These are phyloP conservation scores for Trichoderma sp. DNA, from an alignment of 2,329 filamentous ascomycete genomes.

Conservation along the genomic window DNA sequence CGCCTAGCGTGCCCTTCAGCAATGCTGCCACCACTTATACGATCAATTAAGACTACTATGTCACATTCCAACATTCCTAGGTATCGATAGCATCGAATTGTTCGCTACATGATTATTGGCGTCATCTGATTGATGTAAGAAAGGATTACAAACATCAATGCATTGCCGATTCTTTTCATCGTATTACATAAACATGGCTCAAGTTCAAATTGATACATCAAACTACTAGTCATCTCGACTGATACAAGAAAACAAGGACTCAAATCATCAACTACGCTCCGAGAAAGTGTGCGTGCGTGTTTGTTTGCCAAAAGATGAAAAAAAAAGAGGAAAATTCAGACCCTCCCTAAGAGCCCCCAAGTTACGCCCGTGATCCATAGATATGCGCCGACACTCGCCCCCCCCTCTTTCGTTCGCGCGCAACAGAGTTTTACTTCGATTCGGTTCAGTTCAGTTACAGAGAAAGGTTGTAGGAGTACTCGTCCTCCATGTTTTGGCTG, in stretches of 20 bases:
- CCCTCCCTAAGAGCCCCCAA: slow-evolving; percentile 12
- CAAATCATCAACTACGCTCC: slow-evolving; percentile 2
- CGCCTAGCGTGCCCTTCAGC: neutral
- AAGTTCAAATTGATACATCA: slow-evolving; percentile 7
- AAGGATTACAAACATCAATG: neutral
- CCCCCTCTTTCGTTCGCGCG: neutral
- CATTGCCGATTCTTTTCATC: neutral
- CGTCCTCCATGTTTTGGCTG: slow-evolving; percentile 72
- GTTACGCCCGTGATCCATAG: slow-evolving; percentile 24
- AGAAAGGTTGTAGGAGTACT: slow-evolving; percentile 68
- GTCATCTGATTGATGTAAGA: neutral
- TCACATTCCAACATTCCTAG: neutral
- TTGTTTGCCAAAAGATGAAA: slow-evolving; percentile 4
- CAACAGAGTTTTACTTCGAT: neutral
- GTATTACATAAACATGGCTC: neutral
- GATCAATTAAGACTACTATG: no score
- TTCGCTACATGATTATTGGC: neutral
- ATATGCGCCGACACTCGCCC: slow-evolving; percentile 22
- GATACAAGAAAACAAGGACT: slow-evolving; percentile 13
- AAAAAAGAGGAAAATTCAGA: slow-evolving; percentile 12
- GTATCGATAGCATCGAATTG: neutral
- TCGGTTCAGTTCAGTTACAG: slow-evolving; percentile 44
- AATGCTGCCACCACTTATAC: neutral
- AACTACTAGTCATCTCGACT: slow-evolving; percentile 3
- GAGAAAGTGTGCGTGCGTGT: neutral